These are phyloP conservation scores for Serendipita sp. DNA, from an alignment of 768 basidiomycete genomes.

Conservation along the genomic window DNA sequence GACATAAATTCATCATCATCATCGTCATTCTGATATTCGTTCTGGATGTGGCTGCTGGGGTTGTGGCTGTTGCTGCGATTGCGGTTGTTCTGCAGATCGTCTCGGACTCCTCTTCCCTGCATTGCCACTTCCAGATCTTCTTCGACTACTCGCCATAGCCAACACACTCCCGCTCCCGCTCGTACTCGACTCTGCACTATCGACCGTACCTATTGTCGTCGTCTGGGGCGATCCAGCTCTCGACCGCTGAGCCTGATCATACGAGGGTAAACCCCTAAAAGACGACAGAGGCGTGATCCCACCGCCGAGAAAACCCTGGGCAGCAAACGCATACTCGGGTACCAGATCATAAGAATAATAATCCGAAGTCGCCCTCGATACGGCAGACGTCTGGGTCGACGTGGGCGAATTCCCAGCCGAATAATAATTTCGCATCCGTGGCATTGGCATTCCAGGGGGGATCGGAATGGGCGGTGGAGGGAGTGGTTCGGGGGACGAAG, in stretches of 20 bases:
- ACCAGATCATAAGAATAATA: constrained; percentile 28
- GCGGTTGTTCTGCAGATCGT: too few relatives aligned
- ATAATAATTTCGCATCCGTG: neutral
- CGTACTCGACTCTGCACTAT: neutral
- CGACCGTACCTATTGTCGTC: neutral
- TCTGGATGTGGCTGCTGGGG: too few relatives aligned
- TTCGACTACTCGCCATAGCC: too few relatives aligned
- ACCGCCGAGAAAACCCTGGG: constrained; percentile 71
- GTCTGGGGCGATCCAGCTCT: neutral
- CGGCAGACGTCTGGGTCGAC: neutral
- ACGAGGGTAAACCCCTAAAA: constrained; percentile 66
- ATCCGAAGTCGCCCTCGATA: neutral
- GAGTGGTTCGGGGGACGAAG: constrained; percentile 7
- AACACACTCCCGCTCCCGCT: neutral
- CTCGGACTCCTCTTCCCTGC: too few relatives aligned
- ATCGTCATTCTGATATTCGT: too few relatives aligned
- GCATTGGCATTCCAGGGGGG: neutral
- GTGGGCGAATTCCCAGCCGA: neutral
- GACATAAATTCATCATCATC: too few relatives aligned
- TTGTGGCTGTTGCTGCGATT: too few relatives aligned
- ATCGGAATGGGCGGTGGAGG: neutral
- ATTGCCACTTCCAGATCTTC: too few relatives aligned
- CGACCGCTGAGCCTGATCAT: constrained; percentile 44
- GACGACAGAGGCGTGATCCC: constrained; percentile 76
- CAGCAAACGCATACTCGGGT: constrained; percentile 73